Evolutionary conservation across 345 rosid species (phyloP), one percentile per base, ranked within the genome.

Genomic region (Sisymbrium irio): DNA sequence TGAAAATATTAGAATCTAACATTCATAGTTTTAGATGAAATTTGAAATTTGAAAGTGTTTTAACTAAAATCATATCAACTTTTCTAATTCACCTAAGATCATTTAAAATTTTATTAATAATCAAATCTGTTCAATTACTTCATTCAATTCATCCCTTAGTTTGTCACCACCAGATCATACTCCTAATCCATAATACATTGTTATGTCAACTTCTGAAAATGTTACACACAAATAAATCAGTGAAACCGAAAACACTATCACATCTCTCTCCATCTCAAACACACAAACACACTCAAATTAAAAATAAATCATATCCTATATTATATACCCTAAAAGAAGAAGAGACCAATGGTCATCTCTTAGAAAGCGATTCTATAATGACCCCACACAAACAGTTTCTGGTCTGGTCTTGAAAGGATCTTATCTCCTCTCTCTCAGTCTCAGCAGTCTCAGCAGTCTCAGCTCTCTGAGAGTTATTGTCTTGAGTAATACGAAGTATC

Each of bases 401-500:
- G 64, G 40, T 62, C 74, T 69, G 69, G 69, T 54, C 71, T 70
- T 70, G 59, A 55, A 53, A 55, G 71, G 71, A 70, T 70, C 44
- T 70, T 46, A 62, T 61, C 69, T 63, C 75, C 30, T 55, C 63
- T 69, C 32, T 49, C 36, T 28, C 10, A 37, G 58, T 56, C 28
- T 71, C 67, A 62, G 32, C 33, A n/a, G n/a, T n/a, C 56, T 61
- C 56, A 28, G 44, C 10, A 37, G 58, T 56, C 28, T 71, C 67
- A 62, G 32, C 33, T 73, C 65, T 19, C 47, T 75, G 78, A 44
- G 41, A 12, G 71, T 70, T 70, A 70, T 77, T 70, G 19, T 39
- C 71, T 58, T 77, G 60, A 71, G 72, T 63, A 63, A 70, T 76
- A 56, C 66, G 56, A 46, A 47, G 57, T 80, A 68, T 77, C 69